These are phyloP conservation scores for Ophiostoma montium DNA, from an alignment of 2,329 filamentous ascomycete species.

Conservation along the genomic window DNA sequence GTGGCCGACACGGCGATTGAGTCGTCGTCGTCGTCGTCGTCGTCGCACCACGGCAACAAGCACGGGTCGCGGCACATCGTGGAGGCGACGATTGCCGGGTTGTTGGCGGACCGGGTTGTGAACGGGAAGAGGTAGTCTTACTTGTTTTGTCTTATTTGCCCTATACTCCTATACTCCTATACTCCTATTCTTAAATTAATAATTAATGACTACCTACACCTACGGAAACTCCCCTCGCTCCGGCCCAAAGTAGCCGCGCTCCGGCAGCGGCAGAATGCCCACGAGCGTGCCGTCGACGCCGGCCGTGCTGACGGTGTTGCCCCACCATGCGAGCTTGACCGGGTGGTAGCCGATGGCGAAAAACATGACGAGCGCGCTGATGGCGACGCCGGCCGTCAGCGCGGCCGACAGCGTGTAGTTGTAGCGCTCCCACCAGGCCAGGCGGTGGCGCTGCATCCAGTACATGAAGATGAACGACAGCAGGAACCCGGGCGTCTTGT, in stretches of 20 bases:
- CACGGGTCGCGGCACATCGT: slow-evolving; percentile 12
- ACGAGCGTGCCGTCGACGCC: slow-evolving; percentile 19
- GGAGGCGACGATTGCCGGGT: slow-evolving; percentile 14
- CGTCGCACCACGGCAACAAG: slow-evolving; percentile 9
- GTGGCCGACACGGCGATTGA: slow-evolving; percentile 11
- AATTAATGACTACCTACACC: not conserved
- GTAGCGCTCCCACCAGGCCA: slow-evolving; percentile 64
- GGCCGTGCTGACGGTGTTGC: slow-evolving; percentile 22
- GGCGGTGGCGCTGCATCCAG: slow-evolving; percentile 47
- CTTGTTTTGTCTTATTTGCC: not conserved
- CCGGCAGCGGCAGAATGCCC: slow-evolving; percentile 19
- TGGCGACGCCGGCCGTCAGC: slow-evolving; percentile 51
- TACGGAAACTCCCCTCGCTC: slow-evolving; percentile 9
- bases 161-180: not conserved
- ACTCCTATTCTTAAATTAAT: not conserved
- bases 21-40: not conserved
- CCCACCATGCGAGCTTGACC: slow-evolving; percentile 27
- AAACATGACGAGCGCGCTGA: slow-evolving; percentile 59
- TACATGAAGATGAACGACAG: slow-evolving; percentile 57
- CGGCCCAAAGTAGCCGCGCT: slow-evolving; percentile 22
- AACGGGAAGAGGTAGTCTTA: slow-evolving; percentile 12
- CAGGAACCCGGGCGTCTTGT: slow-evolving; percentile 55
- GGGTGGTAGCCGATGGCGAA: slow-evolving; percentile 39
- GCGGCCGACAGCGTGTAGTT: slow-evolving; percentile 64
- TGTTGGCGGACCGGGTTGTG: slow-evolving; percentile 14